A percentile compares a stretch with the other conserved stretches of the same genome.
Conservation (phyloP, 176 grass and related monocot species). For the Aegilops bicornis region DNA sequence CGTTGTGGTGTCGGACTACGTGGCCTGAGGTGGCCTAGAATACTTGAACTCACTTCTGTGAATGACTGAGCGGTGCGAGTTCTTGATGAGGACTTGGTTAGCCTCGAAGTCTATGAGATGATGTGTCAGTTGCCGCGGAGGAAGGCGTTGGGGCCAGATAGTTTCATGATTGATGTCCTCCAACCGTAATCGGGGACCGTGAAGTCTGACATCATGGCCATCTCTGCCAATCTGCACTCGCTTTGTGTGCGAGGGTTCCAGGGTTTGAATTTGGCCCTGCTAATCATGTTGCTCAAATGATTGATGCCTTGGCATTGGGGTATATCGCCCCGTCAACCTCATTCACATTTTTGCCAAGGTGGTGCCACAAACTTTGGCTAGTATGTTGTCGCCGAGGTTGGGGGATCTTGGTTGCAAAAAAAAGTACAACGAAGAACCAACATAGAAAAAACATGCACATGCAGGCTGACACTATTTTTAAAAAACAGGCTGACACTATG, state of each 20-base stretch:
- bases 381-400: neutral
- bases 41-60: too few species aligned
- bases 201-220: too few species aligned
- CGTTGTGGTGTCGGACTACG: neutral
- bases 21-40: too few species aligned
- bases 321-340: neutral
- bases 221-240: too few species aligned
- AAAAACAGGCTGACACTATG: too few species aligned
- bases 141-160: neutral
- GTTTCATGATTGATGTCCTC: neutral
- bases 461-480: too few species aligned
- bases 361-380: neutral
- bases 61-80: too few species aligned
- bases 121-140: neutral
- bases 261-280: neutral
- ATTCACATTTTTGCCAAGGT: neutral
- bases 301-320: neutral
- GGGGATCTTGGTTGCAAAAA: too few species aligned
- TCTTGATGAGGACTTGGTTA: too few species aligned
- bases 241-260: neutral
- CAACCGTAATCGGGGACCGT: neutral
- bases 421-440: too few species aligned
- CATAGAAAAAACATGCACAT: too few species aligned
- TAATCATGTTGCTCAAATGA: neutral
- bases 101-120: too few species aligned